A percentile compares a stretch with the other conserved stretches of the same genome.
Conservation (phyloP, 1,284 basidiomycete genomes). For the Porphyrellus sp. region DNA sequence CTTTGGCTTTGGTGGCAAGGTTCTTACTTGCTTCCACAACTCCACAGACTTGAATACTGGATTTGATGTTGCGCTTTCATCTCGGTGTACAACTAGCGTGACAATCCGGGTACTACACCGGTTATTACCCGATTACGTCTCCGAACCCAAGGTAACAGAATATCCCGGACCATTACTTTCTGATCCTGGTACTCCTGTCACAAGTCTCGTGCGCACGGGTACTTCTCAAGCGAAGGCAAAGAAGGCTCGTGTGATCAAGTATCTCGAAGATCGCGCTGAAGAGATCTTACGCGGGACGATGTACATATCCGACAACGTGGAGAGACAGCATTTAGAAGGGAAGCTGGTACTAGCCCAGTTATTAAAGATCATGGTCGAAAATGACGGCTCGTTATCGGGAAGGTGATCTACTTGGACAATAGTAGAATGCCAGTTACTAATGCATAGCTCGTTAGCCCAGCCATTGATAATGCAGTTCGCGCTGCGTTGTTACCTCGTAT, state of each 20-base stretch:
- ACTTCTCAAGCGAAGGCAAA: constrained; percentile 74
- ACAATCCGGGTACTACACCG: constrained; percentile 67
- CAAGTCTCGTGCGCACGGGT: constrained; percentile 67
- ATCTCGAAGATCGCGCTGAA: constrained; percentile 69
- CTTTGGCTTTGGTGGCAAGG: constrained; percentile 87
- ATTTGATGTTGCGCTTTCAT: constrained; percentile 73
- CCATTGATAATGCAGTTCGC: constrained; percentile 65
- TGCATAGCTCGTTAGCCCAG: constrained; percentile 48
- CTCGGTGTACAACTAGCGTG: constrained; percentile 67
- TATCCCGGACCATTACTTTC: constrained; percentile 87
- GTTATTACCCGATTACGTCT: constrained; percentile 63
- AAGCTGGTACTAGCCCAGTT: constrained; percentile 75
- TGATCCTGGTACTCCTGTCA: constrained; percentile 66
- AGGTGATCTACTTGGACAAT: constrained; percentile 46
- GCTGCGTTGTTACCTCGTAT: constrained; percentile 62
- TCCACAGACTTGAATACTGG: constrained; percentile 64
- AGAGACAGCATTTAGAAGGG: constrained; percentile 66
- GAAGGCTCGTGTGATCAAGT: constrained; percentile 74
- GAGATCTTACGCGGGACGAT: constrained; percentile 77
- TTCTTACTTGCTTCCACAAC: constrained; percentile 85
- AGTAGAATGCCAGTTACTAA: constrained; percentile 15
- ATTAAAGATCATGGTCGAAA: constrained; percentile 76
- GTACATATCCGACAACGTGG: constrained; percentile 59
- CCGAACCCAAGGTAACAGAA: constrained; percentile 52
- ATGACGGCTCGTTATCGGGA: constrained; percentile 82